phyloP scores from a whole-genome alignment of 306 rosid species.

The Prunus armeniaca region DNA sequence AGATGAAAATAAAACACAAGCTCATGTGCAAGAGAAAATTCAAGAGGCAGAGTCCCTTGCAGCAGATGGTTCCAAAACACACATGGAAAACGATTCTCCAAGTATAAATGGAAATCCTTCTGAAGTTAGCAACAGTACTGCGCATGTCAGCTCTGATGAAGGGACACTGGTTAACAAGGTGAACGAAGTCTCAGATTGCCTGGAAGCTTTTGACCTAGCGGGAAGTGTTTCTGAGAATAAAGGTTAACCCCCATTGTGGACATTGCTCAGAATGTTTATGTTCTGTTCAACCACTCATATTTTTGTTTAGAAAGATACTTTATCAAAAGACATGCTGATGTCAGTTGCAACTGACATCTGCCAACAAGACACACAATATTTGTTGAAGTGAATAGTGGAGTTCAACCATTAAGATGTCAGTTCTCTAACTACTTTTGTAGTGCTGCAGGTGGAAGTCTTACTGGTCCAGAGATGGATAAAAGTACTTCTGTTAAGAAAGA shows the following conservation, averaged over 20 bases:
- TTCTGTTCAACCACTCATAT: constrained; percentile 11
- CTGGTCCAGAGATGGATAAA: constrained; percentile 40
- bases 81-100: constrained; percentile 32
- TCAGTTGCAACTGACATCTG: background rate
- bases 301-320: background rate
- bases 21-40: constrained; percentile 33
- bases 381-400: constrained; percentile 14
- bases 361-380: background rate
- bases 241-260: constrained; percentile 39
- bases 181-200: constrained; percentile 39
- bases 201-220: constrained; percentile 39
- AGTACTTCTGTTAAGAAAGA: constrained; percentile 41
- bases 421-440: constrained; percentile 17
- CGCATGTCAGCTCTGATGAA: constrained; percentile 32
- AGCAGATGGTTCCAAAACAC: constrained; percentile 39
- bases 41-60: constrained; percentile 41
- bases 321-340: background rate
- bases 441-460: constrained; percentile 51
- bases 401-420: constrained; percentile 4
- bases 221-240: constrained; percentile 37
- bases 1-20: constrained; percentile 61
- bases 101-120: constrained; percentile 19
- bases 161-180: constrained; percentile 35
- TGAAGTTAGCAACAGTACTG: constrained; percentile 27
- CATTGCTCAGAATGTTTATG: constrained; percentile 7